Evolutionary conservation across 2,329 filamentous ascomycete genomes (phyloP), one percentile per base, ranked within the genome.

Genomic region (Clonostachys rosea): DNA sequence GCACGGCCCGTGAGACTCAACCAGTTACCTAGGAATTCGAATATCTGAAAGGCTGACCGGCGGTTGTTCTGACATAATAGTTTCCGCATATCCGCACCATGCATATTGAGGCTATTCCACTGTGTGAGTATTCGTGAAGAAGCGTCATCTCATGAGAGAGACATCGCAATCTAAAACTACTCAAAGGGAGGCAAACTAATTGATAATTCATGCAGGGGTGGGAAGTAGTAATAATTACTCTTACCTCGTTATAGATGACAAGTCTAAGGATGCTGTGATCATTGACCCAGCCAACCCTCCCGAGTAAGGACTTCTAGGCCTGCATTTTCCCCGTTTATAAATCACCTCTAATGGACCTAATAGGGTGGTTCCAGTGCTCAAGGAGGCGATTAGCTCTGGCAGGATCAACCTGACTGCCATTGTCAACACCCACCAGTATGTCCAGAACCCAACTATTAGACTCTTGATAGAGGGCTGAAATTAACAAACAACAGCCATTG

Each of bases 371-470:
- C 81, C 81, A 0, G 67, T 84, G 14, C 69, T 99, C 45, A 85
- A 92, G 63, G 78, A 91, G 54, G 84, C 88, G 50, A 85, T 89
- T 6, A 69, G 83, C 39, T 70, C 74, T 18, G 85, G 86, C 14
- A 79, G 81, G 56, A 89, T 96, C 61, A 91, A 95, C 57, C 71
- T 99, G 52, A 91, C 79, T 20, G 88, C 85, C 44, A 95, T 99
- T 61, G 84, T 97, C 59, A 99, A 99, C 63, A 99, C 94, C 2
- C 94, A 99, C 61, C 92, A 97, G 91, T 96, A 73, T 68, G 88
- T 67, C n/a, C 41, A 34, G 17, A 18, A 42, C 9, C 36, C 34
- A 20, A 41, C 14, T 7, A 18, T 34, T 1, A 39, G 12, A 11
- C 33, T 10, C 17, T 17, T 34, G 9, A 14, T 9, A 36, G 12